Conservation (phyloP, 768 basidiomycete species). For the Mycena vitilis region DNA sequence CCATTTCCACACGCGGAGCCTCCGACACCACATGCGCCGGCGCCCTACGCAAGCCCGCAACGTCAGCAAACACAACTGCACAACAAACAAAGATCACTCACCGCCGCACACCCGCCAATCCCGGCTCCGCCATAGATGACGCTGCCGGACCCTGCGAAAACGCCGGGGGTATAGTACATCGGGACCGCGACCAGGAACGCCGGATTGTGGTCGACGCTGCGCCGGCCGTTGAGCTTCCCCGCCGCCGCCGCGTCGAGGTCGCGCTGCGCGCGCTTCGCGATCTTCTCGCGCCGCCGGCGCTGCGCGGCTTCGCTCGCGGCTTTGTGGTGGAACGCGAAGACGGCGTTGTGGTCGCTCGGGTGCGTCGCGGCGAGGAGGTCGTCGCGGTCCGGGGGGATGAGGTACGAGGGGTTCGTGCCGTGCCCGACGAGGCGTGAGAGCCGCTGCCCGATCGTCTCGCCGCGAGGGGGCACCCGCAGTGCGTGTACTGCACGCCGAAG, state of each 20-base stretch:
- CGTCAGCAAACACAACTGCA: neutral
- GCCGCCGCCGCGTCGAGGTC: conserved; percentile 16
- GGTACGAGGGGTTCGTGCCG: conserved; percentile 41
- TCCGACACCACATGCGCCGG: conserved; percentile 29
- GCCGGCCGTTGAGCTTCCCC: conserved; percentile 34
- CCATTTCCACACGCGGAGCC: neutral
- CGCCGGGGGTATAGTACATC: conserved; percentile 39
- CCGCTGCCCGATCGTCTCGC: conserved; percentile 56
- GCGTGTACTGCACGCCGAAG: conserved; percentile 64
- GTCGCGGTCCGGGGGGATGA: conserved; percentile 47
- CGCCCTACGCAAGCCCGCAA: conserved; percentile 16
- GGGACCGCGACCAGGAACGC: conserved; percentile 56
- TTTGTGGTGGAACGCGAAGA: too few species aligned
- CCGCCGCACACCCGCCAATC: conserved; percentile 31
- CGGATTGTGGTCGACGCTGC: conserved; percentile 14
- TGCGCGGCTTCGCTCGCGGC: too few species aligned
- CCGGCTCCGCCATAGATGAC: too few species aligned
- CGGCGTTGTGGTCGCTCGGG: too few species aligned
- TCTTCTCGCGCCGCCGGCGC: too few species aligned
- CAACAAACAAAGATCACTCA: conserved; percentile 14
- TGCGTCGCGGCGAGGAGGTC: conserved; percentile 36
- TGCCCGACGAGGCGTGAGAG: conserved; percentile 48
- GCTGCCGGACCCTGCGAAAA: conserved; percentile 37
- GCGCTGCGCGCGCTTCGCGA: too few species aligned
- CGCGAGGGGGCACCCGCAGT: conserved; percentile 69